These are phyloP conservation scores for Penicillium concentricum DNA, from an alignment of 2,329 filamentous ascomycete genomes.

Conservation along the genomic window DNA sequence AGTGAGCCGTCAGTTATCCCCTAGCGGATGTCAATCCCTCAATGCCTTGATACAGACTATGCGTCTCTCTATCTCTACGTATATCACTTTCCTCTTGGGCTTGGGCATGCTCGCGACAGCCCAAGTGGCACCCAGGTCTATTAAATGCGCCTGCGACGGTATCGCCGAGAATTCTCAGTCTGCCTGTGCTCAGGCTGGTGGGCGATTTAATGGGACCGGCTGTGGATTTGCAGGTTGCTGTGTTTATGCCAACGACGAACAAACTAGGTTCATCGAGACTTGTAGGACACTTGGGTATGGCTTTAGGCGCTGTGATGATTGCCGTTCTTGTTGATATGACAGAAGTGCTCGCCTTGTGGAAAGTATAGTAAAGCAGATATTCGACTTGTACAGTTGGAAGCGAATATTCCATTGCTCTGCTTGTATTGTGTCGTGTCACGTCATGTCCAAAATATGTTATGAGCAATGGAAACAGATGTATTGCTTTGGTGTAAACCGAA, in stretches of 20 bases:
- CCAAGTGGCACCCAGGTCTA: neutral
- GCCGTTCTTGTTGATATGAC: neutral
- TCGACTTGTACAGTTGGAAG: neutral
- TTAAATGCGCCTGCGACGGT: slow-evolving; percentile 7
- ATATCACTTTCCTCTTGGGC: neutral
- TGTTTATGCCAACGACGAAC: slow-evolving; percentile 9
- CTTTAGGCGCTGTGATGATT: slow-evolving; percentile 9
- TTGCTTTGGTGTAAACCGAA: neutral
- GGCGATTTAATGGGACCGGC: neutral
- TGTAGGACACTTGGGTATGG: slow-evolving; percentile 4
- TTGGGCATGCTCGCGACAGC: neutral
- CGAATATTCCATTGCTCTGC: neutral
- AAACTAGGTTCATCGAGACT: slow-evolving; percentile 2
- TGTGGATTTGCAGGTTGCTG: slow-evolving; percentile 9
- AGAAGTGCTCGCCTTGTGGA: neutral
- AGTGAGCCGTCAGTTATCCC: neutral
- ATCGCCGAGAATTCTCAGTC: neutral
- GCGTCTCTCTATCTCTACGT: neutral
- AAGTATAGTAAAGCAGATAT: neutral
- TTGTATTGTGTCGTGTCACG: neutral
- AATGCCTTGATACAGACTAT: neutral
- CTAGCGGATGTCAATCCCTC: neutral
- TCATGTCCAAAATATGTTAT: neutral
- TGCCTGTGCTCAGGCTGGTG: slow-evolving; percentile 3
- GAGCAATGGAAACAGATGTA: neutral